Base-by-base conservation (phyloP, 106 monocot species). In the Dendrobium huoshanense region DNA sequence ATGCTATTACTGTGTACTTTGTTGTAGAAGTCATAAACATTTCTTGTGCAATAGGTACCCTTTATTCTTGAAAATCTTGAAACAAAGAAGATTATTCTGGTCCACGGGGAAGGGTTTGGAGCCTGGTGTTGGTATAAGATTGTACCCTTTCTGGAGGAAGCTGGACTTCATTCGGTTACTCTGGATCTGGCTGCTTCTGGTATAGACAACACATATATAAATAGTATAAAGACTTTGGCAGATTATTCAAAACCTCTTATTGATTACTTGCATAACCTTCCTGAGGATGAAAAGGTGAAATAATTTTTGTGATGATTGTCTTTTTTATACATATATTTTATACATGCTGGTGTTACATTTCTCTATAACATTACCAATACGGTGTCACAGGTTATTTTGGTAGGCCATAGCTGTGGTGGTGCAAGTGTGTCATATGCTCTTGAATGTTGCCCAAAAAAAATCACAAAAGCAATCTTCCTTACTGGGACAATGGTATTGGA, bases 71-170 rank as follows among this genome's bases (percentile, higher is more conserved):
- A 89, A 41, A 91, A 89, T 44, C 75, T 92, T 19, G 89, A 95
- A 79, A 93, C 86, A 22, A 93, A 91, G 86, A 91, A 89, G 81
- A 76, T 95, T 72, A 85, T 95, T 65, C 85, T 95, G 29, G 85
- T 96, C 41, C 95, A 96, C 72, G 95, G 95, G 64, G 91, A 96
- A 86, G 95, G 95, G 58, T 96, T 96, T 87, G 95, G 95, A 64
- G 95, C 95, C 40, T 96, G 95, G 95, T 96, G 95, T 85, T 96
- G 95, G 95, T 96, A 96, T 81, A 96, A 96, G 74, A 84, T 81
- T 79, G 89, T 91, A 37, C 84, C 93, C 44, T 41, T 88, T 73
- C 64, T 96, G 59, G 95, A 96, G 79, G 95, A 96, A 85, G 88
- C 81, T 16, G 93, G 95, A 73, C 75, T 91, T 27, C 75, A 84